phyloP scores from a whole-genome alignment of 352 stramenopile genomes.

The Peronospora farinosa region DNA sequence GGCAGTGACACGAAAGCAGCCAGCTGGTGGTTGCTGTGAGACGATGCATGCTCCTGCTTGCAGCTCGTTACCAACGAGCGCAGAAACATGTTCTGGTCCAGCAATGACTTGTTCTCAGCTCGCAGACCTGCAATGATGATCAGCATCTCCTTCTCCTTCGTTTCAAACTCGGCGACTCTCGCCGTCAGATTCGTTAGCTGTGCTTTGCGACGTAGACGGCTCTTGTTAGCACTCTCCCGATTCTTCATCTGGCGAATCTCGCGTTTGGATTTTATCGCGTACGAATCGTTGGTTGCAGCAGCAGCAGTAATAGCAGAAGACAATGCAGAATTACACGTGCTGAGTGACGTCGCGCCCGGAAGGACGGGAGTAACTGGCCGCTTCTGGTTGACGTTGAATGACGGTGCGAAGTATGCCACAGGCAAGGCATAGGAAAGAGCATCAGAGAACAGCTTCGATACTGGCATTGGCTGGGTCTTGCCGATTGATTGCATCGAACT shows the following conservation, averaged over 20 bases:
- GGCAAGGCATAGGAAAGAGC: constrained; percentile 55
- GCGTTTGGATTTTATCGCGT: constrained; percentile 66
- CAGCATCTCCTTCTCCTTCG: constrained; percentile 63
- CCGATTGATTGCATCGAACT: constrained; percentile 6
- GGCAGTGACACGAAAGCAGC: constrained; percentile 23
- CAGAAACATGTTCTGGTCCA: constrained; percentile 72
- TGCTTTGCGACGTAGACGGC: constrained; percentile 61
- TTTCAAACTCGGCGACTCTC: constrained; percentile 58
- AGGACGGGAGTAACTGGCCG: constrained; percentile 44
- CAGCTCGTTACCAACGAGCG: constrained; percentile 60
- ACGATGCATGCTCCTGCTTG: constrained; percentile 24
- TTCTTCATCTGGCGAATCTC: constrained; percentile 86
- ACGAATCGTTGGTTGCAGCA: constrained; percentile 16
- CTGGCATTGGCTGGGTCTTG: constrained; percentile 5
- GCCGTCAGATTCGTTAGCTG: constrained; percentile 52
- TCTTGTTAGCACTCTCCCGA: constrained; percentile 80
- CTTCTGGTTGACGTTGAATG: constrained; percentile 43
- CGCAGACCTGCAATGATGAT: constrained; percentile 59
- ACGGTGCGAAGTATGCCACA: constrained; percentile 48
- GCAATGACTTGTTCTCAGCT: constrained; percentile 75
- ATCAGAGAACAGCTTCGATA: constrained; percentile 12
- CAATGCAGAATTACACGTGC: not conserved
- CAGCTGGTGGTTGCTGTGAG: constrained; percentile 13
- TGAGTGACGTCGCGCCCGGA: constrained; percentile 16
- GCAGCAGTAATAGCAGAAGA: constrained; percentile 3